Base-by-base conservation (phyloP, 2,329 filamentous ascomycete genomes). In the Diaporthe longicolla region DNA sequence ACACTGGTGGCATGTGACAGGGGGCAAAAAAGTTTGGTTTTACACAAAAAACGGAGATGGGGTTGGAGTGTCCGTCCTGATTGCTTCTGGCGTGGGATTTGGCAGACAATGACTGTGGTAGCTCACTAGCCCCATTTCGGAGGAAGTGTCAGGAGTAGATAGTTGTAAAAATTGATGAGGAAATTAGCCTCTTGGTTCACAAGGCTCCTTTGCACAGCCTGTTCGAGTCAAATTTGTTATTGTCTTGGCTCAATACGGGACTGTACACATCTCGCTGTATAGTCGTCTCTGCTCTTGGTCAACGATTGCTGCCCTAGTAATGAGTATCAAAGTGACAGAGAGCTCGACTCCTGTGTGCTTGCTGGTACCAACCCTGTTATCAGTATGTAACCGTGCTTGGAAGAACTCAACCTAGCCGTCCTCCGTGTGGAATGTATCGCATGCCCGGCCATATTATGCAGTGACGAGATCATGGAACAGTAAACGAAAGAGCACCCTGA, bases 1-100 rank as follows among this genome's bases (percentile, higher is more conserved):
- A 35, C n/a, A 29, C 63, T 54, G 63, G 21, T 54, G 63, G 48
- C 29, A 40, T 68, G 63, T 19, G 26, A 52, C 63, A 26, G n/a
- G 59, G 32, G 8, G 24, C 63, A 68, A 40, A 66, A 68, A 68
- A 32, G 40, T 68, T 40, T 54, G 32, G 24, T 40, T 68, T 37
- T 54, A 48, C 52, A 68, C 63, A 40, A 54, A 26, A 52, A 24
- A 1, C 26, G n/a, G 4, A 68, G 29, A 54, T 32, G 24, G 4
- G 32, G 15, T 35, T 1, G 32, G 32, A 17, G 15, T 37, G 35
- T 37, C 15, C 2, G 4, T n/a, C 32, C n/a, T 21, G 32, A 29
- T 17, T 54, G n/a, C 48, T 37, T 9, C 45, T 37, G 29, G n/a
- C 19, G 17, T 40, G 15, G 24, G 21, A 54, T 21, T n/a, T n/a